Conservation (phyloP, 108 stramenopile genomes). For the Discostella stelligeroides region DNA sequence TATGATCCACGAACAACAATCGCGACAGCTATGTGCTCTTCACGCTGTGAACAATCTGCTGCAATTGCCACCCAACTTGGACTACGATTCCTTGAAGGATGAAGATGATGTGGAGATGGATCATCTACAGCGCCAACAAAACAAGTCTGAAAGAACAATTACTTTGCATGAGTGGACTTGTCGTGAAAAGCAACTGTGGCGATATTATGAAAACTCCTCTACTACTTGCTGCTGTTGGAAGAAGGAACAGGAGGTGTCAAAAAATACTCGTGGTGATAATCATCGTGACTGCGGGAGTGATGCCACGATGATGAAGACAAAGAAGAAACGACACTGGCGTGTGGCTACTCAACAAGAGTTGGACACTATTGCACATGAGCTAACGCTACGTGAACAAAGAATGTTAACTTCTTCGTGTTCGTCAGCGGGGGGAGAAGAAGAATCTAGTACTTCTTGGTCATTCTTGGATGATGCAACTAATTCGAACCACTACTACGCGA, state of each 20-base stretch:
- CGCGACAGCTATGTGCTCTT: constrained; percentile 47
- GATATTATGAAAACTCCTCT: not conserved
- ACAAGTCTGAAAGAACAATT: not conserved
- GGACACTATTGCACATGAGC: constrained; percentile 38
- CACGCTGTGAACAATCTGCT: constrained; percentile 53
- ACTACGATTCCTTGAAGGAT: not conserved
- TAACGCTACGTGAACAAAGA: constrained; percentile 32
- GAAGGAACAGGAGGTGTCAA: too few species aligned
- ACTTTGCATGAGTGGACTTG: constrained; percentile 12
- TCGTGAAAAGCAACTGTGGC: constrained; percentile 7
- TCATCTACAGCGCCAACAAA: not conserved
- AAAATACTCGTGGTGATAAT: not conserved
- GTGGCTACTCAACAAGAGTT: constrained; percentile 46
- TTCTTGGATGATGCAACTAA: not conserved
- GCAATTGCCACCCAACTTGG: constrained; percentile 30
- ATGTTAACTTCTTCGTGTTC: constrained; percentile 26
- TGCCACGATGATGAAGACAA: constrained; percentile 6
- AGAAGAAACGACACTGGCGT: constrained; percentile 4
- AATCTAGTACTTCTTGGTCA: too few species aligned
- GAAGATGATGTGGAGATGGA: not conserved
- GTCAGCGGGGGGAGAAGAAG: constrained; percentile 18
- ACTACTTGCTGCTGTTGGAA: too few species aligned
- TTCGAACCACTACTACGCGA: not conserved
- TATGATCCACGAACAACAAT: constrained; percentile 56
- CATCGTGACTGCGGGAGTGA: too few species aligned